Percentiles rank a stretch among this genome's conserved stretches.
These are phyloP conservation scores for Vitis labrusca DNA, from an alignment of 164 flowering plant species.

Conservation along the genomic window DNA sequence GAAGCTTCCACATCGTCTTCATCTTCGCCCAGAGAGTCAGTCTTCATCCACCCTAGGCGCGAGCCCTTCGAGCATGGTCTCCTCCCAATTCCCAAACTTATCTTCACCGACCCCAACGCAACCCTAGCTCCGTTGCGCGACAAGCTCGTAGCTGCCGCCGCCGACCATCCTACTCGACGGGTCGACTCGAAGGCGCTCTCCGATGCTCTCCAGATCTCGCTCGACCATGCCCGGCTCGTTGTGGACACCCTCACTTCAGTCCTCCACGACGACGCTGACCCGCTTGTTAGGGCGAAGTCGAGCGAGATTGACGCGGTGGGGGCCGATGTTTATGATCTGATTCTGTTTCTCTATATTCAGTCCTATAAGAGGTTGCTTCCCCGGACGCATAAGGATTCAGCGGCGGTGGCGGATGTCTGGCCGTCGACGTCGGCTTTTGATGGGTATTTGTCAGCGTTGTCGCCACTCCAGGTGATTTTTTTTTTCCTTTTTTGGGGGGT, in stretches of 20 bases:
- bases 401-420: slow-evolving; percentile 94
- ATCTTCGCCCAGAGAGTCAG: slow-evolving; percentile 18
- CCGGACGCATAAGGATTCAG: slow-evolving; percentile 85
- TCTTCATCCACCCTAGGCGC: slow-evolving; percentile 50
- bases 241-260: slow-evolving; percentile 78
- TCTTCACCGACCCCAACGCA: slow-evolving; percentile 71
- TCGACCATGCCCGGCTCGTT: slow-evolving; percentile 70
- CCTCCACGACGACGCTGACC: slow-evolving; percentile 55
- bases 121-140: slow-evolving; percentile 62
- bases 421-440: slow-evolving; percentile 96
- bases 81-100: slow-evolving; percentile 81
- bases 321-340: slow-evolving; percentile 70
- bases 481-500: neutral
- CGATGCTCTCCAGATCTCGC: slow-evolving; percentile 71
- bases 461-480: slow-evolving; percentile 78
- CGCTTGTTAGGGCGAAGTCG: slow-evolving; percentile 38
- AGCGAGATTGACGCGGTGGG: slow-evolving; percentile 50
- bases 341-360: slow-evolving; percentile 81
- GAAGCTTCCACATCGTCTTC: slow-evolving; percentile 36
- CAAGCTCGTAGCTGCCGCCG: slow-evolving; percentile 30
- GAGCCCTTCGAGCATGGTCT: slow-evolving; percentile 97
- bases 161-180: slow-evolving; percentile 14
- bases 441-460: slow-evolving; percentile 82
- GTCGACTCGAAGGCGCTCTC: slow-evolving; percentile 47
- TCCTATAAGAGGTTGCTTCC: slow-evolving; percentile 84